Base-by-base conservation (phyloP, 2,329 filamentous ascomycete genomes). In the Chaetomium sp. region DNA sequence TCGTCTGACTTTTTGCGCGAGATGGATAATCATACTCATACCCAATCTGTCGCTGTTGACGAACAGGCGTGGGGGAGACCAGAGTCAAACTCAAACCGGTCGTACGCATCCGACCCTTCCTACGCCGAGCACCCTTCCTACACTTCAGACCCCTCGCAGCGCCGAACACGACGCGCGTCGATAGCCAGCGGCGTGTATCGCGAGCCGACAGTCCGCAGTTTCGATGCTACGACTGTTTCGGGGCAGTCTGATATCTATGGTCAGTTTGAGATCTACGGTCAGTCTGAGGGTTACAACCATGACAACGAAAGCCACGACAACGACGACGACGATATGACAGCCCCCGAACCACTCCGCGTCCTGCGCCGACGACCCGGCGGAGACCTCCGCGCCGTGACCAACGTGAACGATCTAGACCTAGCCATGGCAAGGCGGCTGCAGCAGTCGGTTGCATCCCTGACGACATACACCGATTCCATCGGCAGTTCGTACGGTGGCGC, bases 321-420 rank as follows among this genome's bases (percentile, higher is more conserved):
- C 19, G 19, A 27, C 76, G 4, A 66, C 73, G 3, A 76, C 19
- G 54, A 57, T 0, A 59, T 76, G 0, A 74, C 75, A 6, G 72
- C 72, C 58, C 76, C 79, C 1, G 72, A 73, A 19, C 82, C 82
- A n/a, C 71, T 81, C 6, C 80, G 85, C 45, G 76, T 86, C 43
- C 76, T 94, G 59, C 79, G 89, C 58, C 77, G 89, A 66, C 79
- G 85, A 11, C 89, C 88, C 6, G 89, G 88, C 48, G 88, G 89
- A 37, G 84, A 92, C 67, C 71, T 94, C 48, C 80, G 86, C 59
- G 86, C 84, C 12, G 86, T 81, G 40, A 79, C 78, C 14, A 86
- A 85, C 57, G 80, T 86, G 35, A 79, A 80, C 42, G 85, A 88
- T 36, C 68, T 85, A 3, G 80, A 85, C 46, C 66, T 71, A 7